Conservation (phyloP, 441 rosid genomes). For the Sinapis alba region DNA sequence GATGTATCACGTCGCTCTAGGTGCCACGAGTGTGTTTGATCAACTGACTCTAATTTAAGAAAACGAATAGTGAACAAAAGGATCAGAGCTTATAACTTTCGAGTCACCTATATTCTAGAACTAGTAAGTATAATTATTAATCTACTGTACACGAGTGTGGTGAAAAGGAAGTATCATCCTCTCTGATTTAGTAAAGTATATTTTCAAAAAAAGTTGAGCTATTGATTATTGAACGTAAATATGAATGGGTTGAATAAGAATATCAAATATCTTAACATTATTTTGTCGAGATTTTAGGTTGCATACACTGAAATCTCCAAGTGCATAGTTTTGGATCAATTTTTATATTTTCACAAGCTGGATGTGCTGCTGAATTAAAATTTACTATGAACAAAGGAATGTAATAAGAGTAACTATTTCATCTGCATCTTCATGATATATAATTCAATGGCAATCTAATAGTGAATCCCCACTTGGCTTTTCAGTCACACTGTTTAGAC, state of each 20-base stretch:
- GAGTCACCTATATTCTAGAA: conserved; percentile 21
- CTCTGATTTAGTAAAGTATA: neutral
- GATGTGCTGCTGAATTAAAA: neutral
- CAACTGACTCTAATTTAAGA: conserved; percentile 4
- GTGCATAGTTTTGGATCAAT: neutral
- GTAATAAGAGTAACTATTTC: neutral
- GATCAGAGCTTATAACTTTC: conserved; percentile 27
- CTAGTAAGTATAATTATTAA: neutral
- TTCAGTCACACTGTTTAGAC: conserved; percentile 30
- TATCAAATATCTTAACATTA: neutral
- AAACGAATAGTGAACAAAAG: conserved; percentile 9
- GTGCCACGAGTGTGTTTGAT: conserved; percentile 33
- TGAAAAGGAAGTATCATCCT: neutral
- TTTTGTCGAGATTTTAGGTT: neutral
- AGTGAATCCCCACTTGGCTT: conserved; percentile 35
- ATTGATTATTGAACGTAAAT: neutral
- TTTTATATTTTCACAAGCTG: neutral
- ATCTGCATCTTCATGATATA: conserved; percentile 1
- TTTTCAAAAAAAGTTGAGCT: neutral
- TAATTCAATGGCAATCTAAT: conserved; percentile 14
- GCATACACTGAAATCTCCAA: too few relatives aligned
- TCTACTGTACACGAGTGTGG: conserved; percentile 28
- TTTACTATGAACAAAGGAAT: neutral
- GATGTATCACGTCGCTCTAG: conserved; percentile 27
- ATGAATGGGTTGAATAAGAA: neutral